phyloP scores from a whole-genome alignment of 805 yeast genomes.

The Isabelozyma pseudorhagii region DNA sequence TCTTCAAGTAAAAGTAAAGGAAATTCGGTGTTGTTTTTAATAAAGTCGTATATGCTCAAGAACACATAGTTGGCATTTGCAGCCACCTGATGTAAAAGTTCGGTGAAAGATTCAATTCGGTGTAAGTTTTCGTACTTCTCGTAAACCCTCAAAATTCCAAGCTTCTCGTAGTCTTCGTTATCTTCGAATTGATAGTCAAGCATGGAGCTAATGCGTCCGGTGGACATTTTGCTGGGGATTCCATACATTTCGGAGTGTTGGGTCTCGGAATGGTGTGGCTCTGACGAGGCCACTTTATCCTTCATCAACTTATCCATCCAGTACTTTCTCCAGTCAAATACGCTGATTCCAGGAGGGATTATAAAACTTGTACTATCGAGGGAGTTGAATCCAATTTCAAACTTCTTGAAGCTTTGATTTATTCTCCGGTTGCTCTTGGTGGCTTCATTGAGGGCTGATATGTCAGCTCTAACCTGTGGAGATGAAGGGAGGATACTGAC shows the following conservation, averaged over 20 bases:
- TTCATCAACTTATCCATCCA: conserved; percentile 11
- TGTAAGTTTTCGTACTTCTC: conserved; percentile 1
- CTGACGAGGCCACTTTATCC: not conserved
- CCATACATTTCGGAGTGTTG: not conserved
- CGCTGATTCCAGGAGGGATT: conserved; percentile 7
- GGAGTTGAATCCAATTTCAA: not conserved
- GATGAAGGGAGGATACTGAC: not conserved
- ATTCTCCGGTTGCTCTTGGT: not conserved
- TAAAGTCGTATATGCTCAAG: not conserved
- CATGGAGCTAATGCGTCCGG: not conserved
- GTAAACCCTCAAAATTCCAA: conserved; percentile 1
- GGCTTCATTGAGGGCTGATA: conserved; percentile 1
- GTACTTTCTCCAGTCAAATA: conserved; percentile 17
- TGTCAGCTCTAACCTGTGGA: not conserved
- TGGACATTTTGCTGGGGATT: conserved; percentile 1
- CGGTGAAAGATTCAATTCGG: not conserved
- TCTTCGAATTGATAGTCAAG: not conserved
- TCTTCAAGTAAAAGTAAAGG: not conserved
- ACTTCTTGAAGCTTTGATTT: not conserved
- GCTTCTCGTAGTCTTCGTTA: not conserved
- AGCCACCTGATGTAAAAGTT: not conserved
- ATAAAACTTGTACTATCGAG: not conserved
- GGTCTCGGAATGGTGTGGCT: not conserved
- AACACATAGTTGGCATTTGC: not conserved
- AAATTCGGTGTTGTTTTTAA: not conserved